These are phyloP conservation scores for Debaryomycetaceae sp. DNA, from an alignment of 1,139 yeast genomes.

Conservation along the genomic window DNA sequence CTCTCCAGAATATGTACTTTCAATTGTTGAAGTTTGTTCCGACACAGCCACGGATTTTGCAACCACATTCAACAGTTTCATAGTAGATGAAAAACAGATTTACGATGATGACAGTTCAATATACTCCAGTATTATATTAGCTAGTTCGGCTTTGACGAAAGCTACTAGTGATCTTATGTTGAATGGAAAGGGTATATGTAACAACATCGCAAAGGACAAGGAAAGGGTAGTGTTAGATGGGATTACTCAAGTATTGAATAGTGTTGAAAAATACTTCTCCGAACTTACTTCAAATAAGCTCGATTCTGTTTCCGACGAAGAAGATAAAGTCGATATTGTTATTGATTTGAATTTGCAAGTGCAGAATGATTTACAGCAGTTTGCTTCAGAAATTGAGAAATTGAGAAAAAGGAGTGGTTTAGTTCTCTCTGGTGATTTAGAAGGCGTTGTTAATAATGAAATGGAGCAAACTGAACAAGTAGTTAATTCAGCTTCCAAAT, in stretches of 20 bases:
- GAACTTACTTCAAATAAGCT: slow-evolving; percentile 56
- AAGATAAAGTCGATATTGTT: slow-evolving; percentile 70
- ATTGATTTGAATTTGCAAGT: slow-evolving; percentile 73
- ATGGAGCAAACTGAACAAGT: slow-evolving; percentile 70
- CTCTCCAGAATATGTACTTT: slow-evolving; percentile 68
- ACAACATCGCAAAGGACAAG: slow-evolving; percentile 51
- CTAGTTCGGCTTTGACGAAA: slow-evolving; percentile 65
- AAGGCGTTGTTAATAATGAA: slow-evolving; percentile 68
- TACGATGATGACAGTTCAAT: slow-evolving; percentile 60
- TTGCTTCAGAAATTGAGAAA: slow-evolving; percentile 55
- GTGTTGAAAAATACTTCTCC: slow-evolving; percentile 60
- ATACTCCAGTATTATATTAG: slow-evolving; percentile 53
- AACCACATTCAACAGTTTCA: slow-evolving; percentile 68
- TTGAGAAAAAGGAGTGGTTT: slow-evolving; percentile 44
- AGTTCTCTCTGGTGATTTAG: slow-evolving; percentile 55
- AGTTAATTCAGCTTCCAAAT: slow-evolving; percentile 63
- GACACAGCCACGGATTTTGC: slow-evolving; percentile 80
- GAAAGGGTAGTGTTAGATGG: slow-evolving; percentile 50
- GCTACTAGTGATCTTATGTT: slow-evolving; percentile 64
- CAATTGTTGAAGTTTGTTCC: slow-evolving; percentile 69
- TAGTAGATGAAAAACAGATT: slow-evolving; percentile 69
- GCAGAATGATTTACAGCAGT: slow-evolving; percentile 64
- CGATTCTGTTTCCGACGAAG: slow-evolving; percentile 50
- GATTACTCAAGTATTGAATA: slow-evolving; percentile 58
- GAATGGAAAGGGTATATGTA: slow-evolving; percentile 67